A percentile compares a stretch with the other conserved stretches of the same genome.
These are phyloP conservation scores for Flaveria floridana DNA, from an alignment of 140 eudicot genomes.

Conservation along the genomic window DNA sequence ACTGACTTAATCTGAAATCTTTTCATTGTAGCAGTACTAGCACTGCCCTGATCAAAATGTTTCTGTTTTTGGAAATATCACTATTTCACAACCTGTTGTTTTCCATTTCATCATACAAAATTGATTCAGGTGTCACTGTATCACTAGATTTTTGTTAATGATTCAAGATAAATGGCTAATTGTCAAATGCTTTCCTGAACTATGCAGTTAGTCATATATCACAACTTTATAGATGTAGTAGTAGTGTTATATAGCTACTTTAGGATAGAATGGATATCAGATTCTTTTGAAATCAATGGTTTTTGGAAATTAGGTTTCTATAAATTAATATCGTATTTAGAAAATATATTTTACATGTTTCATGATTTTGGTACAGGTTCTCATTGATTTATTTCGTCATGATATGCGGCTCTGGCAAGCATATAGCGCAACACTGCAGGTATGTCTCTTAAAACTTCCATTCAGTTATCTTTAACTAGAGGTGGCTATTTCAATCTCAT, in stretches of 20 bases:
- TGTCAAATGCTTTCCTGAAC: slow-evolving; percentile 1
- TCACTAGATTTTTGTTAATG: slow-evolving; percentile 8
- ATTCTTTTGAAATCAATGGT: background rate
- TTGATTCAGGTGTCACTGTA: background rate
- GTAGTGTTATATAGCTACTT: background rate
- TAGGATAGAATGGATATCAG: background rate
- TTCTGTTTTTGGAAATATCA: background rate
- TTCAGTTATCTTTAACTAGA: background rate
- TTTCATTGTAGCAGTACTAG: background rate
- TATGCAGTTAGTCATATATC: slow-evolving; percentile 9
- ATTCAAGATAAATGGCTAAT: background rate
- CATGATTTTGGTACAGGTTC: slow-evolving; percentile 52
- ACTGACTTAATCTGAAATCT: background rate
- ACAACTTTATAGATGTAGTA: background rate
- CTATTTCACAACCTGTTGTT: background rate
- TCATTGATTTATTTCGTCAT: slow-evolving; percentile 84
- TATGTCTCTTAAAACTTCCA: slow-evolving; percentile 31
- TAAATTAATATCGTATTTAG: background rate
- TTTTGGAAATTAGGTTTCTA: background rate
- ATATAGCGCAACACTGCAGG: slow-evolving; percentile 76
- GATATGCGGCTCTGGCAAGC: slow-evolving; percentile 88
- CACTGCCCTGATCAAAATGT: background rate
- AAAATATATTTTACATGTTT: slow-evolving; percentile 17
- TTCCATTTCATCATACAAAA: slow-evolving; percentile 2
- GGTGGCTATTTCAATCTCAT: background rate